Conservation (phyloP, 129 eudicot species). For the Flaveria sonorensis region DNA sequence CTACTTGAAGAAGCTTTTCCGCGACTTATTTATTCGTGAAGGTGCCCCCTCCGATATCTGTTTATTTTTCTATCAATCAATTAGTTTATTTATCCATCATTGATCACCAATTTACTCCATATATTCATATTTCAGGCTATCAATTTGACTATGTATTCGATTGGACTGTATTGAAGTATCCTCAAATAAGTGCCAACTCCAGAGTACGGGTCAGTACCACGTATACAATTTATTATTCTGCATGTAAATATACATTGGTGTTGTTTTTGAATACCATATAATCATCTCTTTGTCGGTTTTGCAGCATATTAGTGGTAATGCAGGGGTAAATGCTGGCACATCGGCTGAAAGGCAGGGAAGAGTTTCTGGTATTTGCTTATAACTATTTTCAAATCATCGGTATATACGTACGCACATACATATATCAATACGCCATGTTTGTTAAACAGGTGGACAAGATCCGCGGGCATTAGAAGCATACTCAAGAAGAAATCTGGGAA, state of each 20-base stretch:
- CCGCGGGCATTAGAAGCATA: constrained; percentile 77
- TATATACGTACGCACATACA: not conserved
- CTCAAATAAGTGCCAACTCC: constrained; percentile 86
- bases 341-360: constrained; percentile 78
- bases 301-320: constrained; percentile 64
- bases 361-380: constrained; percentile 59
- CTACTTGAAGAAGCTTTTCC: constrained; percentile 90
- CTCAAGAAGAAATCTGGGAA: constrained; percentile 62
- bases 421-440: not conserved
- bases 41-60: constrained; percentile 36
- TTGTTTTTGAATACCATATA: not conserved
- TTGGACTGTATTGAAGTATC: constrained; percentile 96
- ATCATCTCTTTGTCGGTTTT: constrained; percentile 14
- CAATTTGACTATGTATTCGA: constrained; percentile 97
- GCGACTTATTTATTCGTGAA: constrained; percentile 93
- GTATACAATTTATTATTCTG: not conserved
- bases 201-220: constrained; percentile 63
- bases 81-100: not conserved
- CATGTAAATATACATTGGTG: not conserved
- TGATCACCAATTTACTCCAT: constrained; percentile 11
- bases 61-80: not conserved
- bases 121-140: constrained; percentile 55
- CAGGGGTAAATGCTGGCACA: constrained; percentile 67
- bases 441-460: constrained; percentile 65
- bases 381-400: not conserved